Base-by-base conservation (phyloP, 768 basidiomycete species). In the Lactarius akahatsu region DNA sequence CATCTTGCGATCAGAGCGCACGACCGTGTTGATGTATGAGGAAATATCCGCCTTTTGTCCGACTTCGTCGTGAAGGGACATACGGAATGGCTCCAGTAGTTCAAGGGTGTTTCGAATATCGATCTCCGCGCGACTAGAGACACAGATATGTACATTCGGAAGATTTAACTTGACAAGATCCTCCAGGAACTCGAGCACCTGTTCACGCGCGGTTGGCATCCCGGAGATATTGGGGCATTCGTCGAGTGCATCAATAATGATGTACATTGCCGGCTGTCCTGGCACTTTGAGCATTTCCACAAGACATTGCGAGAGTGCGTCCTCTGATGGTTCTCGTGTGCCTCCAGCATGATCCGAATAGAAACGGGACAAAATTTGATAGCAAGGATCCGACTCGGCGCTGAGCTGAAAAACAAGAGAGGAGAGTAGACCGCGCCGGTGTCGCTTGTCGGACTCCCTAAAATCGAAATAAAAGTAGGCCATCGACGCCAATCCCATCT, bases 391-490 rank as follows among this genome's bases (percentile, higher is more conserved):
- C 11, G 57, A 64, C 13, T 58, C 56, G 3, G 11, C 28, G 40
- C 57, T 50, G 36, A 59, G 57, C 15, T 64, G 63, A 8, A 30
- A 20, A 4, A 64, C 26, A 1, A 59, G 26, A 15, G 63, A 64
- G 4, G 63, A 59, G 18, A 64, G 57, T 1, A 64, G n/a, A 1
- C 50, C 63, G 2, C n/a, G 63, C 1, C 10, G 20, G 13, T 50
- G 11, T 30, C 30, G 57, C 16, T 64, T 64, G 47, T 59, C 3
- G 6, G 58, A 18, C 1, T 59, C 64, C 38, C 58, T 32, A n/a
- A 65, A 65, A 16, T 59, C 64, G 4, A 45, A 60, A 55, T 59
- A 65, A 20, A 65, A 60, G 40, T 40, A 65, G 2, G 59, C 64
- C 7, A 65, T 50, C 15, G 18, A 54, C 5, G 58, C 58, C 2